phyloP scores from a whole-genome alignment of 306 rosid genomes.

The Argentina anserina region DNA sequence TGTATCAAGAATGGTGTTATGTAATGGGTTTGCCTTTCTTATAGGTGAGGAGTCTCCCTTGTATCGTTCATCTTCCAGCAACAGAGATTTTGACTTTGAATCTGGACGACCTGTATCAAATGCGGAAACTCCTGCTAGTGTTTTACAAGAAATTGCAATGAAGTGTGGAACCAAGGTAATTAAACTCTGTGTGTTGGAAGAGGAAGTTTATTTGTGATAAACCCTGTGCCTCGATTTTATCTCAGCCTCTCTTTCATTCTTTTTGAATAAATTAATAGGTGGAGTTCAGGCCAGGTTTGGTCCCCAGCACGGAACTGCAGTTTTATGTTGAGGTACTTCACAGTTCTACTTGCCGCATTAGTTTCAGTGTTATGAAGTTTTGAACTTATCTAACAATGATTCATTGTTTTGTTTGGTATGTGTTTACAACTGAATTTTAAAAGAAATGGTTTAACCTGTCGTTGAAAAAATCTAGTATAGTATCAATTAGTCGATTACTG shows the following conservation, averaged over 20 bases:
- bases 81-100: conserved; percentile 65
- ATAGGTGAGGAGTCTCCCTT: conserved; percentile 72
- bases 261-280: conserved; percentile 43
- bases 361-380: conserved; percentile 11
- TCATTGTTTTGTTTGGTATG: neutral
- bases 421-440: neutral
- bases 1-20: conserved; percentile 18
- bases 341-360: conserved; percentile 15
- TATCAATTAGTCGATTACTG: neutral
- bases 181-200: conserved; percentile 5
- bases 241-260: conserved; percentile 10
- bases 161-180: conserved; percentile 92
- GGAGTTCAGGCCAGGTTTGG: conserved; percentile 70
- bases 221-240: neutral
- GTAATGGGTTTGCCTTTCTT: conserved; percentile 19
- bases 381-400: neutral
- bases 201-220: conserved; percentile 22
- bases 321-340: conserved; percentile 74
- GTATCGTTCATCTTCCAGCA: conserved; percentile 65
- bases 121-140: conserved; percentile 59
- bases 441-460: neutral
- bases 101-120: conserved; percentile 51
- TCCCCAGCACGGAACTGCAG: conserved; percentile 63
- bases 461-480: neutral
- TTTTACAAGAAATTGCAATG: conserved; percentile 77